phyloP scores from a whole-genome alignment of 805 yeast genomes.

The Wickerhamiella spandovensis region DNA sequence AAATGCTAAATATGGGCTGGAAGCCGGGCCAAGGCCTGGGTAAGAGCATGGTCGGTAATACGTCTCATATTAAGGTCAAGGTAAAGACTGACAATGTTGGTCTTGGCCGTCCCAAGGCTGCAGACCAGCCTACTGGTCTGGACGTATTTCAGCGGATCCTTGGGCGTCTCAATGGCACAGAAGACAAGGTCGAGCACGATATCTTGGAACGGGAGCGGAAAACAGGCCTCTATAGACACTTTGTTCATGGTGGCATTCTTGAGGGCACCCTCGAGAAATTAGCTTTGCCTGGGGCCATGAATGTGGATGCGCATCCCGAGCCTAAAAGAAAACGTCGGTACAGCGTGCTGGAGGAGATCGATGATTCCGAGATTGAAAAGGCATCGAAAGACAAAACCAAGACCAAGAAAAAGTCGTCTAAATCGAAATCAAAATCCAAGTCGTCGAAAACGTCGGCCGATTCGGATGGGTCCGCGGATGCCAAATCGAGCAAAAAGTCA shows the following conservation, averaged over 20 bases:
- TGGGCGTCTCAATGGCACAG: slow-evolving; percentile 83
- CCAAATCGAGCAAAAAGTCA: slow-evolving; percentile 22
- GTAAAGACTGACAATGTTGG: slow-evolving; percentile 77
- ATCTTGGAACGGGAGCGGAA: slow-evolving; percentile 57
- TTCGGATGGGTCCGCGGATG: slow-evolving; percentile 20
- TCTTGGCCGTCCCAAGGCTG: slow-evolving; percentile 66
- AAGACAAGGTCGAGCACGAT: slow-evolving; percentile 32
- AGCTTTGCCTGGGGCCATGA: neutral
- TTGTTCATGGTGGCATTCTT: slow-evolving; percentile 73
- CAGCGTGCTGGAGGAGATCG: slow-evolving; percentile 18
- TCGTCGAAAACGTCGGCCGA: slow-evolving; percentile 23
- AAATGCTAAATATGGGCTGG: slow-evolving; percentile 80
- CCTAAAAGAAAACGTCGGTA: slow-evolving; percentile 9
- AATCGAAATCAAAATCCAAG: slow-evolving; percentile 22
- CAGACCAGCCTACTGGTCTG: slow-evolving; percentile 69
- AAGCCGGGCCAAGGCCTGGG: slow-evolving; percentile 85
- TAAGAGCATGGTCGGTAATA: slow-evolving; percentile 32
- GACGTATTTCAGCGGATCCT: slow-evolving; percentile 86
- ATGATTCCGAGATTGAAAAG: slow-evolving; percentile 11
- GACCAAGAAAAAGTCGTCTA: slow-evolving; percentile 16
- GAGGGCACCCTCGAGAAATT: slow-evolving; percentile 66
- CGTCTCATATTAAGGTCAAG: slow-evolving; percentile 59
- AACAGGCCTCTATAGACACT: slow-evolving; percentile 64
- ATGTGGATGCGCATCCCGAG: neutral
- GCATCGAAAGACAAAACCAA: slow-evolving; percentile 17